Base-by-base conservation (phyloP, 2,329 filamentous ascomycete species). In the Talaromyces sp. region DNA sequence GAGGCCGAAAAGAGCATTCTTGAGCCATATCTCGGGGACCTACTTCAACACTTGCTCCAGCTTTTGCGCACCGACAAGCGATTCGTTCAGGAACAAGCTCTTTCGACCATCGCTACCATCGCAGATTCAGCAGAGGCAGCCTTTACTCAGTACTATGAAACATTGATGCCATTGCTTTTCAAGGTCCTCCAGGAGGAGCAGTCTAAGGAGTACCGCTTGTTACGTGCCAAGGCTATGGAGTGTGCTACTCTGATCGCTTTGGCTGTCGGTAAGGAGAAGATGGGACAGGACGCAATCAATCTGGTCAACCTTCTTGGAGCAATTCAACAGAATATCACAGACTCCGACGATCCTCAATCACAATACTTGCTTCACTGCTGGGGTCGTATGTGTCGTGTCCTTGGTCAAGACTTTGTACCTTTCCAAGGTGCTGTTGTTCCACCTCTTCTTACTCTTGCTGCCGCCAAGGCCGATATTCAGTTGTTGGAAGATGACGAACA, bases 311-410 rank as follows among this genome's bases (percentile, higher is more conserved):
- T 97, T 25, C 85, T 99, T 61, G 93, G 91, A 61, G 88, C 87
- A 68, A 96, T 98, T 64, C 95, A 99, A 77, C 85, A 88, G 71
- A 90, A 86, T 74, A 95, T 98, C 68, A 90, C 89, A 4, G 95
- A 99, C 72, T 81, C 93, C 1, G 95, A 99, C 72, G 95, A 99
- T 74, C 95, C 95, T 45, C 95, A 99, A 78, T 91, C 93, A 17
- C 94, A 96, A 73, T 99, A 99, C 77, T 85, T 99, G 41, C 91
- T 99, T 80, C 95, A 99, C 83, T 99, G 95, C 82, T 99, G 95
- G 95, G 95, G 95, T 61, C 89, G 95, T 58, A 99, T 99, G 95
- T 98, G 94, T 80, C 90, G 95, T 69, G 94, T 99, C 35, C 86
- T 99, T 68, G 93, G 91, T 22, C 82, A 86, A 57, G 93, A 97